phyloP scores from a whole-genome alignment of 768 basidiomycete species.

The Rhizopogon vesiculosus region DNA sequence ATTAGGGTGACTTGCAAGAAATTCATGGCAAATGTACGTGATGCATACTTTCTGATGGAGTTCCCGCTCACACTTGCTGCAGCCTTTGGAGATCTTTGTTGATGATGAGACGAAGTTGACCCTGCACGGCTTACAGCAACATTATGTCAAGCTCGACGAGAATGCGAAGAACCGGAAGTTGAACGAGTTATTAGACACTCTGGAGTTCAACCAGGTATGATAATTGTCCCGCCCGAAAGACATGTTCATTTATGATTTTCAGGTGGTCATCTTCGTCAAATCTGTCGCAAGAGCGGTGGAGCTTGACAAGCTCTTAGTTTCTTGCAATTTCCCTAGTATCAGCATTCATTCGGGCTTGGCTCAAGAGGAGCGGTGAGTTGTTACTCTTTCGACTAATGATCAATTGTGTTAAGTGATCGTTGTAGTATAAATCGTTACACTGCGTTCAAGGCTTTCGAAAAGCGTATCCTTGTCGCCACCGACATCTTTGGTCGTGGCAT shows the following conservation, averaged over 20 bases:
- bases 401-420: background rate
- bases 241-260: background rate
- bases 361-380: conserved; percentile 90
- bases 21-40: conserved; percentile 95
- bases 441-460: conserved; percentile 99
- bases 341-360: conserved; percentile 92
- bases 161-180: conserved; percentile 94
- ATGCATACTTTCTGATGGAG: background rate
- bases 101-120: conserved; percentile 99
- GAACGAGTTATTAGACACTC: conserved; percentile 89
- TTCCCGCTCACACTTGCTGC: background rate
- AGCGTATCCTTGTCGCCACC: conserved; percentile 97
- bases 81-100: conserved; percentile 99
- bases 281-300: conserved; percentile 96
- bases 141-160: conserved; percentile 97
- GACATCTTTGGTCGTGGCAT: conserved; percentile 99
- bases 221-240: background rate
- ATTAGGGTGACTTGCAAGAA: conserved; percentile 98
- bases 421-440: conserved; percentile 89
- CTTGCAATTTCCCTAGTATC: conserved; percentile 98
- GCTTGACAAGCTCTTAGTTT: conserved; percentile 90
- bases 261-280: conserved; percentile 99
- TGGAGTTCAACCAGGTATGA: conserved; percentile 95
- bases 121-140: conserved; percentile 96
- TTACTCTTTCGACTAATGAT: background rate